A percentile compares a stretch with the other conserved stretches of the same genome.
These are phyloP conservation scores for Pseudogymnoascus sp. DNA, from an alignment of 2,329 filamentous ascomycete species.

Conservation along the genomic window DNA sequence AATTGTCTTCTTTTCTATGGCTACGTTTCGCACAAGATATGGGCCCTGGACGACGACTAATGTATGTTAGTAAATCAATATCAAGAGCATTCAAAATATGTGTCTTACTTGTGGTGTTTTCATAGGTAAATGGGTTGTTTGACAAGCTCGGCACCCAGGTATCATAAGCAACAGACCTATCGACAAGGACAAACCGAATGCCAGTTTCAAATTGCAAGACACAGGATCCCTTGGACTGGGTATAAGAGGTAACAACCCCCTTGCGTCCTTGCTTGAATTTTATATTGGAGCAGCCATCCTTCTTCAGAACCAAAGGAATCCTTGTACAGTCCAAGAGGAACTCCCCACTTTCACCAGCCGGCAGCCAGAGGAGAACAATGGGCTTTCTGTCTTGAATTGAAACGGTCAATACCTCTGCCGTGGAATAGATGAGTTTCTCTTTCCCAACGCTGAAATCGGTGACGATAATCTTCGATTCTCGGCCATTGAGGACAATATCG, in stretches of 20 bases:
- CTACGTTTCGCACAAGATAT: constrained; percentile 41
- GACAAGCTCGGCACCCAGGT: constrained; percentile 48
- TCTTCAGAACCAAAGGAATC: constrained; percentile 41
- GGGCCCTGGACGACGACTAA: constrained; percentile 44
- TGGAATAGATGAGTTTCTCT: constrained; percentile 45
- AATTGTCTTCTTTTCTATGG: constrained; percentile 29
- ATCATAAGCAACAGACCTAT: constrained; percentile 44
- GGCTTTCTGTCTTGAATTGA: constrained; percentile 39
- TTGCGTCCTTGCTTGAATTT: constrained; percentile 34
- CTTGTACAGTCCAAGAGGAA: constrained; percentile 44
- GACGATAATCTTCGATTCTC: constrained; percentile 53
- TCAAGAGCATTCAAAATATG: background rate
- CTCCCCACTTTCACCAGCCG: constrained; percentile 45
- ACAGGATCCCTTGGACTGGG: constrained; percentile 40
- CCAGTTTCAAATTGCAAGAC: constrained; percentile 40
- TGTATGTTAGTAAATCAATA: background rate
- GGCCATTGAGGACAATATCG: constrained; percentile 46
- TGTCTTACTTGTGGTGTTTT: background rate
- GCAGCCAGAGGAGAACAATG: constrained; percentile 44
- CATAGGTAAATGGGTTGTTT: constrained; percentile 16
- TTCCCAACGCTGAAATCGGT: constrained; percentile 49
- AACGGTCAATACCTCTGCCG: constrained; percentile 46
- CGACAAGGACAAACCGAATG: constrained; percentile 42
- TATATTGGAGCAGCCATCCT: constrained; percentile 34
- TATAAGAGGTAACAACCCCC: constrained; percentile 39